phyloP scores from a whole-genome alignment of 2,329 filamentous ascomycete species.

The Cercospora citrullina region DNA sequence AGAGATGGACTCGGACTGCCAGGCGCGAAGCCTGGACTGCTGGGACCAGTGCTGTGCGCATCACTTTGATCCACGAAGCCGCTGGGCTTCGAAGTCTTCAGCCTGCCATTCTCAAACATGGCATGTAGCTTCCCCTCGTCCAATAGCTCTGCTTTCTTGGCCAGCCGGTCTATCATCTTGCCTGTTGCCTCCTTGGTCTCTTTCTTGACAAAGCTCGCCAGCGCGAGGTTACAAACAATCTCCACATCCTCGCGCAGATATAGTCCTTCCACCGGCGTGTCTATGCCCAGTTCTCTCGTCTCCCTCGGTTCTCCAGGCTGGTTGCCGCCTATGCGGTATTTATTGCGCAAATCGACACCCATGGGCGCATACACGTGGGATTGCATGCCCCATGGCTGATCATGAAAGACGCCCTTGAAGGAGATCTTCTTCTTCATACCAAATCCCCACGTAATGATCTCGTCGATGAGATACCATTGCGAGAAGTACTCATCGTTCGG shows the following conservation, averaged over 20 bases:
- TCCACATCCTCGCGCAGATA: slow-evolving; percentile 71
- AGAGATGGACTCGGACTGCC: slow-evolving; percentile 25
- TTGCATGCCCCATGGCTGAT: slow-evolving; percentile 70
- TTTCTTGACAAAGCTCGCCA: slow-evolving; percentile 63
- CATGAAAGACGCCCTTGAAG: slow-evolving; percentile 71
- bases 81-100: slow-evolving; percentile 59
- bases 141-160: slow-evolving; percentile 67
- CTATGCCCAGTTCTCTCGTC: slow-evolving; percentile 63
- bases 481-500: slow-evolving; percentile 70
- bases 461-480: slow-evolving; percentile 71
- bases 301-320: slow-evolving; percentile 67
- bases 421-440: slow-evolving; percentile 65
- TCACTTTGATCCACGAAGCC: slow-evolving; percentile 33
- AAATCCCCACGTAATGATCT: slow-evolving; percentile 68
- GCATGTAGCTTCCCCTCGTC: slow-evolving; percentile 65
- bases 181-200: slow-evolving; percentile 67
- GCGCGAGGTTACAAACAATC: slow-evolving; percentile 66
- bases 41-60: slow-evolving; percentile 8
- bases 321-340: slow-evolving; percentile 67
- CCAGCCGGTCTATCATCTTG: slow-evolving; percentile 66
- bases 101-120: slow-evolving; percentile 65
- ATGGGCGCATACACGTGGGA: slow-evolving; percentile 70
- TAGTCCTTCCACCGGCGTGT: slow-evolving; percentile 63
- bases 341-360: slow-evolving; percentile 66
- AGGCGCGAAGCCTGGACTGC: slow-evolving; percentile 22